These are phyloP conservation scores for Rhizophagus clarus DNA, from an alignment of 192 early-diverging fungal genomes.

Conservation along the genomic window DNA sequence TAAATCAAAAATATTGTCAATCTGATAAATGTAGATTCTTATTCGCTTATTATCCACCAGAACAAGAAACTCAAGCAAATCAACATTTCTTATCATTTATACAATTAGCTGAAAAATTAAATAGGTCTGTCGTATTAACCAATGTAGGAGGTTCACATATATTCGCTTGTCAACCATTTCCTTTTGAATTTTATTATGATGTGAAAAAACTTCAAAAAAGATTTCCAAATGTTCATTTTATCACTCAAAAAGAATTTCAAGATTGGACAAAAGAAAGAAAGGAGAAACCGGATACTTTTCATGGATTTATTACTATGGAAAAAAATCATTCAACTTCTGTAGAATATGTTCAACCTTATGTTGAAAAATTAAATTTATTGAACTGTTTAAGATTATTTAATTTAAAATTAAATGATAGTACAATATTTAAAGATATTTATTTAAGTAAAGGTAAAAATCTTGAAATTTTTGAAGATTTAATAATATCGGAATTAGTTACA, in stretches of 20 bases:
- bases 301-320: neutral
- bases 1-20: constrained; percentile 22
- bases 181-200: constrained; percentile 41
- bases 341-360: neutral
- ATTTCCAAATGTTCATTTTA: constrained; percentile 2
- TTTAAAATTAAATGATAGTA: neutral
- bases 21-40: neutral
- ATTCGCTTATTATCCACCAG: neutral
- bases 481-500: no score
- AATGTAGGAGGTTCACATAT: constrained; percentile 39
- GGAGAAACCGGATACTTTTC: neutral
- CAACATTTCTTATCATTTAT: constrained; percentile 39
- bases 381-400: neutral
- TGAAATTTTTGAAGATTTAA: neutral
- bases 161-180: constrained; percentile 35
- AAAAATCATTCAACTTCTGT: neutral
- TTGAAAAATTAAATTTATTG: neutral
- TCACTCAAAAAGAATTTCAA: neutral
- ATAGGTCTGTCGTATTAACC: constrained; percentile 40
- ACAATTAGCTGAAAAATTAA: constrained; percentile 33
- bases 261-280: neutral
- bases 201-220: neutral
- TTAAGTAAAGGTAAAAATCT: neutral
- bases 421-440: constrained; percentile 2
- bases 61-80: constrained; percentile 43